These are phyloP conservation scores for Exophiala spinifera DNA, from an alignment of 2,329 filamentous ascomycete genomes.

Conservation along the genomic window DNA sequence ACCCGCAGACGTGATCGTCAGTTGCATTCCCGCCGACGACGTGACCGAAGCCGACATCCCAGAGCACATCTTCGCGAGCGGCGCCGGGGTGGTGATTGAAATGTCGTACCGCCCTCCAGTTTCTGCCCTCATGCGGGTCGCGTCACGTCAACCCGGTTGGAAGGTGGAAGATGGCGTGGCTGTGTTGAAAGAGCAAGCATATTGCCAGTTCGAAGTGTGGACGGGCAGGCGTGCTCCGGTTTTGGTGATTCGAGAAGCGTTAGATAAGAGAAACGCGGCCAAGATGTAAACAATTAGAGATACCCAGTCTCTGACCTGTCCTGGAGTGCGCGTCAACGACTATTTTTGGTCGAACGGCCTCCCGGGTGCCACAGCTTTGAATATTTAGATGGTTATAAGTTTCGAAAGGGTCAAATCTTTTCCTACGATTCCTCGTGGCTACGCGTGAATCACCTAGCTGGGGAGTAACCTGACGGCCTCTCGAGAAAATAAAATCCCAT, in stretches of 20 bases:
- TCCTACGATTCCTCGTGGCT: too few species aligned
- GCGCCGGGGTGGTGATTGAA: conserved; percentile 17
- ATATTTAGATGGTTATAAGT: too few species aligned
- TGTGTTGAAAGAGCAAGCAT: conserved; percentile 30
- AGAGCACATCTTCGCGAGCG: conserved; percentile 14
- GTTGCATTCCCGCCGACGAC: conserved; percentile 26
- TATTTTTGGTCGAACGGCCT: too few species aligned
- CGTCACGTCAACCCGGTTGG: conserved; percentile 11
- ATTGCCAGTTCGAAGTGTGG: conserved; percentile 31
- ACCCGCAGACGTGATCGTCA: conserved; percentile 25
- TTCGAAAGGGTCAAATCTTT: too few species aligned
- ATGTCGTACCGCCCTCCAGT: conserved; percentile 30
- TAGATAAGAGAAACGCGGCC: neutral
- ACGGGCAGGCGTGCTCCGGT: conserved; percentile 15
- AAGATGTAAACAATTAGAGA: too few species aligned
- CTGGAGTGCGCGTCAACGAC: too few species aligned
- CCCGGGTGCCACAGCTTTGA: too few species aligned
- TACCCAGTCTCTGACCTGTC: too few species aligned
- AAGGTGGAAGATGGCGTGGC: conserved; percentile 29
- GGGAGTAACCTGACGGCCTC: too few species aligned
- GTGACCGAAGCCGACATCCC: conserved; percentile 22
- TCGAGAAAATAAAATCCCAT: too few species aligned
- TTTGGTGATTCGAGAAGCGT: conserved; percentile 3
- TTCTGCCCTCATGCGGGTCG: conserved; percentile 22
- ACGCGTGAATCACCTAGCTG: too few species aligned